Base-by-base conservation (phyloP, 352 stramenopile species). In the Peronospora destructor region DNA sequence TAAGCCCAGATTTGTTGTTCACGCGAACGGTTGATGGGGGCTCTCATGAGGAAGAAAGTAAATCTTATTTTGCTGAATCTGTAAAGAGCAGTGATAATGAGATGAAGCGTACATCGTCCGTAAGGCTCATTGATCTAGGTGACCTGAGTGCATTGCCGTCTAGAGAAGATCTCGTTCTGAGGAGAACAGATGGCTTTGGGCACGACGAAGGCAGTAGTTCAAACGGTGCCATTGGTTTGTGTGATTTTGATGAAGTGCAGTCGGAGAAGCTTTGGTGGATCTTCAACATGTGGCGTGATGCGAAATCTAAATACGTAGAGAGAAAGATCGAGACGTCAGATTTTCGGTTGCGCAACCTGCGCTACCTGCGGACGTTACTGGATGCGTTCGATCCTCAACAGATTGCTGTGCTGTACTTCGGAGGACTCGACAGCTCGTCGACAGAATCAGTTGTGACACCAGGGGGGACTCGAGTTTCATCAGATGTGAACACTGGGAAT, bases 241-340 rank as follows among this genome's bases (percentile, higher is more conserved):
- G 81, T 49, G 80, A 88, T 56, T 89, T 87, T 40, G 77, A 91
- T 25, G 77, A 88, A 52, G 71, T 82, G n/a, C 80, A 89, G 52
- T 87, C 76, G 1, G 80, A 87, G 55, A 76, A 73, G 30, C 52
- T 91, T 13, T 89, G 80, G 76, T 89, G 76, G 75, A 84, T 91
- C 12, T 91, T 91, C 33, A 89, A 88, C 29, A 26, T 71, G 25
- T 91, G 77, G 77, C 63, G 59, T 9, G 65, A 78, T 33, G 68
- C 69, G 1, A 85, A 85, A 36, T 51, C 59, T 9, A 87, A 85
- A 55, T 91, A 87, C 53, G 68, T 76, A 7, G 76, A 66, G 6
- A 74, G 80, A 16, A 91, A 91, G 44, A 68, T 82, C 16, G 80
- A 89, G 32, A 72, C 79, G 25, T 73, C 70, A 0, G 67, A 75